Base-by-base conservation (phyloP, 371 early-diverging fungal genomes). In the Syncephalis plumigaleata region DNA sequence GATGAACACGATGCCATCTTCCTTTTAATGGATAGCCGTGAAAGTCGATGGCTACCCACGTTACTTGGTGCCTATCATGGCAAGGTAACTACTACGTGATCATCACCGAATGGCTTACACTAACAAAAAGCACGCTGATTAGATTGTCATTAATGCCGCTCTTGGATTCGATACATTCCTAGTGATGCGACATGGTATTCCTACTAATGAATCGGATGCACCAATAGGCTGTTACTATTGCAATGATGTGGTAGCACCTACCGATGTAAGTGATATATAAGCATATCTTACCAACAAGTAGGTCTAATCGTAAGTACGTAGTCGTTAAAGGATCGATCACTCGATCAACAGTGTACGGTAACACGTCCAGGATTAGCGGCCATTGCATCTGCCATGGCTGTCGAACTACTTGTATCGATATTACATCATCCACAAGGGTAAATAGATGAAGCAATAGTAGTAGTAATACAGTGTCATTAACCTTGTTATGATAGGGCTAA, bases 271-370 rank as follows among this genome's bases (percentile, higher is more conserved):
- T 61, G 25, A 42, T 42, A 24, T 37, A 49, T 15, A 53, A 2
- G 21, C n/a, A 24, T 1, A 8, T 45, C 36, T 23, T 42, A 17
- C 37, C n/a, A 16, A 8, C 36, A 15, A 24, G 8, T n/a, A 25
- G 15, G 16, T 9, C 7, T 46, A 47, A 31, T 40, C 18, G 39
- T 39, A 3, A 38, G 24, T 40, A 39, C 44, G 9, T 57, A 85
- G 83, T 92, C 94, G n/a, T 66, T 93, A 7, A 75, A 75, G 8
- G 89, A 92, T 59, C 72, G 95, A 27, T 88, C 95, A 0, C 63
- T 96, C 38, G 97, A 96, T 58, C 93, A 96, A 53, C 91, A 92
- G 67, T 96, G 97, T 60, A 96, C 97, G 0, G 95, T 96, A 9
- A 91, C 97, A 4, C 71, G 97, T 2, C 95, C 97, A 1, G 97